Evolutionary conservation across 176 grass and related monocot genomes (phyloP).

Genomic region (Hyparrhenia diplandra): DNA sequence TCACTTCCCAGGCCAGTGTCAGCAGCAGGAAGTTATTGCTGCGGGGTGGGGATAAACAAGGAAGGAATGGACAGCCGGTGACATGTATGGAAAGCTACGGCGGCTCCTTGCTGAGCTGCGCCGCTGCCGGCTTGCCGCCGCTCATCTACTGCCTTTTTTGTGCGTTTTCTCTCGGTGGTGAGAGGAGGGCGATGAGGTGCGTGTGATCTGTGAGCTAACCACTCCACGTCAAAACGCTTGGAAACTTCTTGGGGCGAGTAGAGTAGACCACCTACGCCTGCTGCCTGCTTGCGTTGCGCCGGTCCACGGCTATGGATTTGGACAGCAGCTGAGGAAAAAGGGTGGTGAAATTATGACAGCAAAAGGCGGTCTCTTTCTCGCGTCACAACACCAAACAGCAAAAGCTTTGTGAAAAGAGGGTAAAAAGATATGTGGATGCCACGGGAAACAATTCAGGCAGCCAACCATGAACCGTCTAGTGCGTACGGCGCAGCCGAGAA

Average conservation of each 20-base stretch:
- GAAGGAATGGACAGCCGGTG: too few relatives aligned
- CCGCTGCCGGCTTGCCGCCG: not conserved
- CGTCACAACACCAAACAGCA: conserved; percentile 10
- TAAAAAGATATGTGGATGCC: conserved; percentile 18
- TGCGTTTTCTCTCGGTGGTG: not conserved
- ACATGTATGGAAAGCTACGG: too few relatives aligned
- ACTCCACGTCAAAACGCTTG: conserved; percentile 23
- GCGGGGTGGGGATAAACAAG: conserved; percentile 17
- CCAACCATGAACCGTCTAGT: not conserved
- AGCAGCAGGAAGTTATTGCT: conserved; percentile 30
- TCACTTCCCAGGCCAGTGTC: conserved; percentile 15
- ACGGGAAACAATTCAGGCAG: not conserved
- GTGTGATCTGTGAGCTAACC: conserved; percentile 51
- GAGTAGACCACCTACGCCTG: not conserved
- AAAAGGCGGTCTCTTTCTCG: not conserved
- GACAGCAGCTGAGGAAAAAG: conserved; percentile 9
- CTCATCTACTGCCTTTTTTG: not conserved
- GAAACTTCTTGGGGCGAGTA: conserved; percentile 18
- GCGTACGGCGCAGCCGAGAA: not conserved
- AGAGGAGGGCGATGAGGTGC: not conserved
- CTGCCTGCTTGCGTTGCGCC: not conserved
- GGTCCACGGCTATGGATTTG: conserved; percentile 20
- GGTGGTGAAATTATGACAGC: not conserved
- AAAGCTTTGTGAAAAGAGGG: not conserved
- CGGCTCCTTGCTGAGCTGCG: too few relatives aligned